Conservation (phyloP, 2,329 filamentous ascomycete genomes). For the Colletotrichum sp. region DNA sequence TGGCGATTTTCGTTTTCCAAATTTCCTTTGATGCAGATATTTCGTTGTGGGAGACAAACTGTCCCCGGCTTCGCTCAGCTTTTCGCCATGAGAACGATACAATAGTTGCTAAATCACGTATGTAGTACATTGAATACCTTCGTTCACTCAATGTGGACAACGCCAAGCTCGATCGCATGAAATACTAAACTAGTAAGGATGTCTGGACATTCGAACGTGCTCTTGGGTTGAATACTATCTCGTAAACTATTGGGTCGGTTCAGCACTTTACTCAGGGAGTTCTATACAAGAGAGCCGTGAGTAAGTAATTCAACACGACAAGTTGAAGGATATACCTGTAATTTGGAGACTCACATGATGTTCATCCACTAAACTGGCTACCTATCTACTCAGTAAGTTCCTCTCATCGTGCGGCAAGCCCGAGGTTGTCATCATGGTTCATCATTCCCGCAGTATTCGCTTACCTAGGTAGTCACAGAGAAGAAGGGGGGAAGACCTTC, state of each 20-base stretch:
- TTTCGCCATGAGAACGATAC: too few relatives aligned
- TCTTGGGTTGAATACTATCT: background rate
- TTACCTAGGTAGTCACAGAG: background rate
- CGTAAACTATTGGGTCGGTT: too few relatives aligned
- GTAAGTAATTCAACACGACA: background rate
- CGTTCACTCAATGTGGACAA: too few relatives aligned
- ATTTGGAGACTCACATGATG: background rate
- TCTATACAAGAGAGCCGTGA: background rate
- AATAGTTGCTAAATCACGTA: too few relatives aligned
- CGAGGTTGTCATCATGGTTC: too few relatives aligned
- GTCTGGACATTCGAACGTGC: accelerated
- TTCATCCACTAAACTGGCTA: background rate
- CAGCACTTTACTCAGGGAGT: too few relatives aligned
- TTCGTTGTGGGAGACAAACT: too few relatives aligned
- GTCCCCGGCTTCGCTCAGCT: too few relatives aligned
- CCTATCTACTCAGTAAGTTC: background rate
- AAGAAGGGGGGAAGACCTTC: background rate
- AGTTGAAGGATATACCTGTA: accelerated
- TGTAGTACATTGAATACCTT: too few relatives aligned
- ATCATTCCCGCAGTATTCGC: background rate
- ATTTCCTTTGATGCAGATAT: too few relatives aligned
- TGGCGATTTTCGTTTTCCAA: too few relatives aligned
- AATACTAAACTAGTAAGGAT: too few relatives aligned
- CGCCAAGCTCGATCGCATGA: accelerated
- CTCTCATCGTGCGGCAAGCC: accelerated